Conservation (phyloP, 1,284 basidiomycete genomes). For the Leccinum pallidistipes region DNA sequence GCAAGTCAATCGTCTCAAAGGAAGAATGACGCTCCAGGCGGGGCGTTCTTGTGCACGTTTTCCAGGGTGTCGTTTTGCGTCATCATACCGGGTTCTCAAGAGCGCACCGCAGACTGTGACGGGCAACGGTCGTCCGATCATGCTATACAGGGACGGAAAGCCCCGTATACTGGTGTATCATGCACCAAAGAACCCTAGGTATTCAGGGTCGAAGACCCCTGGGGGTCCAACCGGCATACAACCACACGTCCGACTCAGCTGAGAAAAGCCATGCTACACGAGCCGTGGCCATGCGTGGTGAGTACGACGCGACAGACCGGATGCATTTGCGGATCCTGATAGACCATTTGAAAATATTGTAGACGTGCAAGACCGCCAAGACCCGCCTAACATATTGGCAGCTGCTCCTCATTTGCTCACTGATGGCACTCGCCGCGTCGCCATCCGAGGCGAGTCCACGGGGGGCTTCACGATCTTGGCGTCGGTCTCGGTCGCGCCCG, state of each 20-base stretch:
- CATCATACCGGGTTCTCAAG: constrained; percentile 26
- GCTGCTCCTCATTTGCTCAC: constrained; percentile 22
- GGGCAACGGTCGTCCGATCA: constrained; percentile 26
- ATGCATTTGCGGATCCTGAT: background rate
- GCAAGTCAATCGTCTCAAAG: constrained; percentile 23
- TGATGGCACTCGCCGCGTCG: constrained; percentile 45
- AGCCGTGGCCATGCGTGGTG: constrained; percentile 38
- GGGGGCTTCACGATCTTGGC: constrained; percentile 63
- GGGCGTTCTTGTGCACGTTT: constrained; percentile 27
- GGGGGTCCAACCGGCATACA: constrained; percentile 31
- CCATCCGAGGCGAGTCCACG: constrained; percentile 60
- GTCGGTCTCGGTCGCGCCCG: constrained; percentile 36
- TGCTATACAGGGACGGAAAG: constrained; percentile 20
- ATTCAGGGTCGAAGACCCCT: constrained; percentile 29
- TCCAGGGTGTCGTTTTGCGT: constrained; percentile 18
- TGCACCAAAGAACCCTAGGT: constrained; percentile 30
- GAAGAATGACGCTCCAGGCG: constrained; percentile 29
- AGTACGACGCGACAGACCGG: background rate
- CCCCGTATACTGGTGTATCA: constrained; percentile 34
- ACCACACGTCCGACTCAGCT: constrained; percentile 21
- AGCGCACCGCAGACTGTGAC: constrained; percentile 7
- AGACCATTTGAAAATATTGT: constrained; percentile 13
- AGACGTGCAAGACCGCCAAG: constrained; percentile 31
- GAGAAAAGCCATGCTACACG: constrained; percentile 32
- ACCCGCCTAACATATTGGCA: constrained; percentile 25